Percentiles rank a stretch among this genome's conserved stretches.
These are phyloP conservation scores for Blepharisma stoltei DNA, from an alignment of 73 alveolate genomes.

Conservation along the genomic window DNA sequence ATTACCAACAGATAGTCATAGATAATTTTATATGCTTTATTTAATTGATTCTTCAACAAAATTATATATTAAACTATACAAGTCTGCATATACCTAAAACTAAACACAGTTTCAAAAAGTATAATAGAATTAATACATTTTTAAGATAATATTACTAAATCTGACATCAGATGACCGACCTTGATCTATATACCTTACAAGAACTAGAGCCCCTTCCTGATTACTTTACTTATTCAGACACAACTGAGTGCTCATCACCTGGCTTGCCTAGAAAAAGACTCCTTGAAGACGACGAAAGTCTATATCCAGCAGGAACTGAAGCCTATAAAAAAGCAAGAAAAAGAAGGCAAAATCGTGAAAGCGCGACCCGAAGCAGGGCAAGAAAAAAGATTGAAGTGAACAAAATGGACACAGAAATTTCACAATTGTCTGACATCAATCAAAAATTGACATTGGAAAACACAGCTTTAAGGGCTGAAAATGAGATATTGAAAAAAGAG, in stretches of 20 bases:
- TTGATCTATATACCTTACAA: too few species aligned
- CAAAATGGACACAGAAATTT: conserved; percentile 6
- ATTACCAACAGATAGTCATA: too few species aligned
- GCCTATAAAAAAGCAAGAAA: conserved; percentile 25
- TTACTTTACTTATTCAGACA: background rate
- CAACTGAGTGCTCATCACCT: conserved; percentile 3
- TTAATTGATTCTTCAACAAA: too few species aligned
- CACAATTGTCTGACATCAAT: background rate
- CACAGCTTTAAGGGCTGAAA: conserved; percentile 10
- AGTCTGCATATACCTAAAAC: too few species aligned
- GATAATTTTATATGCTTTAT: too few species aligned
- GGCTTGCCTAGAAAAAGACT: background rate
- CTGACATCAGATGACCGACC: too few species aligned
- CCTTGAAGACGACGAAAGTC: conserved; percentile 13
- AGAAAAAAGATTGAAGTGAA: conserved; percentile 20
- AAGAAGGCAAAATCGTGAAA: conserved; percentile 20
- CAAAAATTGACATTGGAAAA: conserved; percentile 1
- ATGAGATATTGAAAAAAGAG: conserved; percentile 24
- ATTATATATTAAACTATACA: too few species aligned
- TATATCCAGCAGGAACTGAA: conserved; percentile 27
- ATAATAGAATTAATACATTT: too few species aligned
- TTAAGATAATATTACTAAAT: too few species aligned
- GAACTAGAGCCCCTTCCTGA: too few species aligned
- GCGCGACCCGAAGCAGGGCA: conserved; percentile 20
- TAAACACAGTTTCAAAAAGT: too few species aligned